Base-by-base conservation (phyloP, 441 rosid species). In the Mallotus japonicus region DNA sequence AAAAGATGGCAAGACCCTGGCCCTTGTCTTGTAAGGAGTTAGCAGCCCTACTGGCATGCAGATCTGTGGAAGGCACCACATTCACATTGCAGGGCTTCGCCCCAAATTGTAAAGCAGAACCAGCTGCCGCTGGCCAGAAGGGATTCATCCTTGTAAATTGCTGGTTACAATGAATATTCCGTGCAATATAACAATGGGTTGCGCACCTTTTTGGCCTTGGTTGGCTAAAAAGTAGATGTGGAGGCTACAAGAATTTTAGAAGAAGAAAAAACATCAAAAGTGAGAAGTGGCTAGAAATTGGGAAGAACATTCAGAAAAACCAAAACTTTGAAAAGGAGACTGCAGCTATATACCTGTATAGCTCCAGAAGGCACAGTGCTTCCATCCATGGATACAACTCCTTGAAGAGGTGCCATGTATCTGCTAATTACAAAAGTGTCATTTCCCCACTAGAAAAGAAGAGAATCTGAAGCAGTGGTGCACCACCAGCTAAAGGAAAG, bases 191-290 rank as follows among this genome's bases (percentile, higher is more conserved):
- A 82, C 87, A 93, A 80, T 95, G 99, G 34, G 98, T 95, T 28
- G 95, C 97, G 80, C 98, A 93, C 81, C 93, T 87, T 81, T 89
- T 95, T 9, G 92, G 97, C 75, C 94, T 86, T 4, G 96, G 92
- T 60, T 90, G 97, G 83, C 79, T 81, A 76, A 87, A 90, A 57
- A 92, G 82, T 81, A 88, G 75, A 76, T 88, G 95, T 0, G 95
- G 90, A 50, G 92, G 91, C 98, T 95, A 85, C 74, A 46, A 22
- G 46, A 75, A 17, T 46, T n/a, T 61, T 17, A 14, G 8, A 44
- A 12, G 17, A 16, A 28, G 62, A 15, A n/a, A 56, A 8, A 3
- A 50, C 8, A 57, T 47, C 46, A 67, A 56, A 61, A 51, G 15
- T 10, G 22, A 12, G 56, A 56, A 40, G 8, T 42, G 28, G 28